A percentile compares a stretch with the other conserved stretches of the same genome.
Conservation (phyloP, 2,329 filamentous ascomycete genomes). For the Hypoxylon sp. region DNA sequence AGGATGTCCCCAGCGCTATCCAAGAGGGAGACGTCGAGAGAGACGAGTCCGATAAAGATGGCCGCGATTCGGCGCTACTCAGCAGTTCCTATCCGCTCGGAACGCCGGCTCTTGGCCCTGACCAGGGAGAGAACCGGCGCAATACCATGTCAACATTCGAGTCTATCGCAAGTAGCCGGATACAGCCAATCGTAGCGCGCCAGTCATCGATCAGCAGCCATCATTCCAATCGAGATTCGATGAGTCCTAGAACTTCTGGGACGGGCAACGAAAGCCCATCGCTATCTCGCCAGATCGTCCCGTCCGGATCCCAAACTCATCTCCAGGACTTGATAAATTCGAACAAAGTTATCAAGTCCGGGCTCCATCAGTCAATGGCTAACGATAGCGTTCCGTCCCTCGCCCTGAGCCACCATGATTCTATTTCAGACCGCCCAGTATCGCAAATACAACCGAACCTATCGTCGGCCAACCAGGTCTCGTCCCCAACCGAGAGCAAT, state of each 20-base stretch:
- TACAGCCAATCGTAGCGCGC: conserved; percentile 50
- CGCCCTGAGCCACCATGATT: conserved; percentile 60
- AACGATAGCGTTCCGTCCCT: conserved; percentile 67
- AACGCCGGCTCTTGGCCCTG: conserved; percentile 34
- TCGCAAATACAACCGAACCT: conserved; percentile 43
- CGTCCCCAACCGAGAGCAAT: conserved; percentile 34
- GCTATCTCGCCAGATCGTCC: conserved; percentile 58
- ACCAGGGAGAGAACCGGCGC: conserved; percentile 57
- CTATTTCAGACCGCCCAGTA: conserved; percentile 50
- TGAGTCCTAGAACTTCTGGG: conserved; percentile 51
- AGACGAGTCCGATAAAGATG: conserved; percentile 46
- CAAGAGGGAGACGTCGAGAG: conserved; percentile 36
- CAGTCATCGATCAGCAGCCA: conserved; percentile 61
- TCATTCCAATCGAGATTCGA: conserved; percentile 58
- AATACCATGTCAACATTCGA: conserved; percentile 62
- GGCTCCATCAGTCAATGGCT: conserved; percentile 61
- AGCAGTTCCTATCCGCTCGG: conserved; percentile 47
- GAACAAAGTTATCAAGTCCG: conserved; percentile 65
- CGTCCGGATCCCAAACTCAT: conserved; percentile 61
- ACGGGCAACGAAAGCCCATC: conserved; percentile 67
- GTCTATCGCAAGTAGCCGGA: conserved; percentile 51
- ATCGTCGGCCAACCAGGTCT: conserved; percentile 40
- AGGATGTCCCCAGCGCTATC: conserved; percentile 33
- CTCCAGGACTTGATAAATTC: conserved; percentile 68
- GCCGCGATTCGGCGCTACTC: conserved; percentile 51